phyloP scores from a whole-genome alignment of 305 asterid genomes.

The Rubia tinctorum region DNA sequence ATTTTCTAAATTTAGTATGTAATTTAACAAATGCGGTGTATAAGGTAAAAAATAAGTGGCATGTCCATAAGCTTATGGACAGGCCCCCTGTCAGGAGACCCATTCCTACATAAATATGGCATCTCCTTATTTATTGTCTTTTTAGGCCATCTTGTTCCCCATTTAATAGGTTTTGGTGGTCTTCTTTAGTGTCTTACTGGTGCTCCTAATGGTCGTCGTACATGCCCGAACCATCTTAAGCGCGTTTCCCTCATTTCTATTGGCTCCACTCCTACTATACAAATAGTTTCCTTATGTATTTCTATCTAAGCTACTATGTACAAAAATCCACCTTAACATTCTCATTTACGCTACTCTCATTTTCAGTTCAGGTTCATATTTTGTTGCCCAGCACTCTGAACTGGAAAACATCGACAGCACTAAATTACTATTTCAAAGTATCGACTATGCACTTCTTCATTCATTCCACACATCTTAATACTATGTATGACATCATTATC shows the following conservation, averaged over 20 bases:
- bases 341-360: not conserved
- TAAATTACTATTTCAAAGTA: not conserved
- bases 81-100: no score
- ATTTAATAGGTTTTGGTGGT: not conserved
- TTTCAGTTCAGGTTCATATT: no score
- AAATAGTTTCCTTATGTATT: no score
- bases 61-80: no score
- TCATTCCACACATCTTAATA: not conserved
- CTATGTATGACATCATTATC: not conserved
- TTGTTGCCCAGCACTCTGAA: not conserved
- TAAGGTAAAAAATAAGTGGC: no score
- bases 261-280: not conserved
- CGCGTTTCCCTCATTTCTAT: not conserved
- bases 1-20: no score
- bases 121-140: not conserved
- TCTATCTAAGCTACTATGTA: not conserved
- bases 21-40: no score
- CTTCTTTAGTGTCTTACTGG: not conserved
- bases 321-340: not conserved
- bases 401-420: not conserved
- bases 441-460: not conserved
- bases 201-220: not conserved
- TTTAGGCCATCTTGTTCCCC: not conserved
- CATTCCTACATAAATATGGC: not conserved
- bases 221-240: no score